Evolutionary conservation across 2,329 filamentous ascomycete genomes (phyloP), one percentile per base, ranked within the genome.

Genomic region (Cladosporium velox): DNA sequence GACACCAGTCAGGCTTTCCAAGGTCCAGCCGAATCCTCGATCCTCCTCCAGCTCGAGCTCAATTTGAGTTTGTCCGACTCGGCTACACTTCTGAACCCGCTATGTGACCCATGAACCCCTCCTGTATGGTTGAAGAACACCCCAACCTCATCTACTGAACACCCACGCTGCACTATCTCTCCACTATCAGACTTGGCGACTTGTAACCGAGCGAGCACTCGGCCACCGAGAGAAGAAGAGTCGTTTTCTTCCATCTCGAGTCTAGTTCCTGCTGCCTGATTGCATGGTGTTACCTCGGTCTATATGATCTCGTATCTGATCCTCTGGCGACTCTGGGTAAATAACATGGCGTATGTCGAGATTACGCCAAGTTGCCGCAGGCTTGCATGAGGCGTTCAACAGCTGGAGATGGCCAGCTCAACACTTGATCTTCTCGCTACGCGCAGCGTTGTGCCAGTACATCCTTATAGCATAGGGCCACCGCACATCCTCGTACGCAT

Each of bases 61-160:
- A 32, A 34, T 34, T 55, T 55, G 52, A 55, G 52, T 55, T 55
- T 34, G 26, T n/a, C 52, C 28, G 52, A 55, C 52, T 55, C 52
- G 52, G 28, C 18, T 55, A 21, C 52, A 55, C 11, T 47, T 34
- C 10, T 34, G 52, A 55, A 54, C 51, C 51, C 51, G 51, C 51
- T 18, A 32, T 14, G 15, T 18, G 18, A 30, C 51, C 51, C n/a
- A 11, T 21, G 6, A 6, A n/a, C 15, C 28, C 28, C 30, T 12
- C n/a, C 18, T 34, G 28, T 55, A 21, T 32, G 52, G 52, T 55
- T 32, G 32, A 21, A 21, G 32, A 30, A 34, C 52, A 12, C 32
- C 52, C n/a, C 14, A 8, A 55, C 52, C 52, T 55, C 18, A 32
- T 34, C 15, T 34, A 11, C n/a, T 54, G 24, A 30, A 54, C 18